Percentiles rank a stretch among this genome's conserved stretches.
phyloP scores from a whole-genome alignment of 345 rosid genomes.

The Aethionema arabicum region DNA sequence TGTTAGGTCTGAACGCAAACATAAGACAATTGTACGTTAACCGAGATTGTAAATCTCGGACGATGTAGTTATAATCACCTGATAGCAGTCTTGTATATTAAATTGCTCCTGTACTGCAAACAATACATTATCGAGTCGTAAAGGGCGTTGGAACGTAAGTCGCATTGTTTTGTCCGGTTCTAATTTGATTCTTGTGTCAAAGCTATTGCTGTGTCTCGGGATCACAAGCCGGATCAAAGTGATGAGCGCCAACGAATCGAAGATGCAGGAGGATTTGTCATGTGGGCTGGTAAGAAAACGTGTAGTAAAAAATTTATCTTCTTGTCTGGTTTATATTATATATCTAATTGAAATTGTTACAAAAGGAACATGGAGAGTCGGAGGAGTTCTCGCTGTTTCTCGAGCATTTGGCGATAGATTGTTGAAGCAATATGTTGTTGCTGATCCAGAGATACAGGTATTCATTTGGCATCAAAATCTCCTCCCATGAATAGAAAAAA shows the following conservation, averaged over 20 bases:
- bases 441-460: conserved; percentile 99
- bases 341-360: conserved; percentile 10
- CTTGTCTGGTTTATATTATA: not conserved
- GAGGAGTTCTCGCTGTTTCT: conserved; percentile 99
- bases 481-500: not conserved
- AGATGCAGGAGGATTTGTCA: conserved; percentile 98
- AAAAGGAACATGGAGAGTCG: conserved; percentile 99
- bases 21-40: not conserved
- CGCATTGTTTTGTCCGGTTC: not conserved
- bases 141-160: not conserved
- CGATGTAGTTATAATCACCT: not conserved
- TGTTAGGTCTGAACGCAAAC: not conserved
- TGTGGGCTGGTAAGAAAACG: conserved; percentile 88
- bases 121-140: not conserved
- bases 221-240: conserved; percentile 97
- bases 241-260: conserved; percentile 98
- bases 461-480: conserved; percentile 7
- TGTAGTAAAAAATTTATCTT: not conserved
- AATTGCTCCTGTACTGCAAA: not conserved
- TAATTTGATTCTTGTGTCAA: conserved; percentile 18
- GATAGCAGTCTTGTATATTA: not conserved
- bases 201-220: conserved; percentile 98
- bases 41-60: not conserved
- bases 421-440: conserved; percentile 98
- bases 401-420: conserved; percentile 99